Conservation (phyloP, 2,329 filamentous ascomycete species). For the Colletotrichum euphorbiae region DNA sequence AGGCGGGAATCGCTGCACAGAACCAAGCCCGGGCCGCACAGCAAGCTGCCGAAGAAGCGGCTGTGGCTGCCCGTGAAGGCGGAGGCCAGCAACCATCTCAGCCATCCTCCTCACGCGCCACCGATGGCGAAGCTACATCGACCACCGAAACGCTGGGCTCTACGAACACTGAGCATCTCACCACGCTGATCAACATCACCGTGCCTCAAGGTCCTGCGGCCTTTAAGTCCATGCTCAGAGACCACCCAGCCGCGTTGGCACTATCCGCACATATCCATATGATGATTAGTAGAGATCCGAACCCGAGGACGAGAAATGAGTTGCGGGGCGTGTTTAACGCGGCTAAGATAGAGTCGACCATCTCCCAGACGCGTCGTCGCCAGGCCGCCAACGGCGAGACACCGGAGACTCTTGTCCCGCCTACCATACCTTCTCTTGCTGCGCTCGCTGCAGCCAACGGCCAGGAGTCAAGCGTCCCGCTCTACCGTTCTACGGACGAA, state of each 20-base stretch:
- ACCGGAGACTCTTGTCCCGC: slow-evolving; percentile 22
- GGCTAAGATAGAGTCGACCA: slow-evolving; percentile 59
- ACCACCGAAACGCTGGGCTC: slow-evolving; percentile 49
- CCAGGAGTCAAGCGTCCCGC: not conserved
- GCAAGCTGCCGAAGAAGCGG: not conserved
- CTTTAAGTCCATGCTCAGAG: slow-evolving; percentile 58
- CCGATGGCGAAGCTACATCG: slow-evolving; percentile 40
- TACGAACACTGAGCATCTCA: slow-evolving; percentile 53
- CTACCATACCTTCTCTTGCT: slow-evolving; percentile 19
- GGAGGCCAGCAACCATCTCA: no score
- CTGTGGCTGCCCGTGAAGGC: no score
- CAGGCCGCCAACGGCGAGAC: slow-evolving; percentile 44
- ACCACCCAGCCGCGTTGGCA: slow-evolving; percentile 61
- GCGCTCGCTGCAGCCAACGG: not conserved
- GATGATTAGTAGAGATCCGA: slow-evolving; percentile 64
- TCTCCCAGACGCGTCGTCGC: slow-evolving; percentile 52
- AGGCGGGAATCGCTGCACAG: slow-evolving; percentile 67
- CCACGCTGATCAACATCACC: slow-evolving; percentile 63
- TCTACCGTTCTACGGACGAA: not conserved
- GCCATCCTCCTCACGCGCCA: no score
- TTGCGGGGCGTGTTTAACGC: slow-evolving; percentile 62
- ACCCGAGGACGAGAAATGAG: slow-evolving; percentile 59
- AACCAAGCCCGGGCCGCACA: slow-evolving; percentile 31
- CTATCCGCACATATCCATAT: slow-evolving; percentile 62
- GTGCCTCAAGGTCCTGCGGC: slow-evolving; percentile 62